Evolutionary conservation across 2,329 filamentous ascomycete genomes (phyloP), one percentile per base, ranked within the genome.

Genomic region (Talaromyces sp.): DNA sequence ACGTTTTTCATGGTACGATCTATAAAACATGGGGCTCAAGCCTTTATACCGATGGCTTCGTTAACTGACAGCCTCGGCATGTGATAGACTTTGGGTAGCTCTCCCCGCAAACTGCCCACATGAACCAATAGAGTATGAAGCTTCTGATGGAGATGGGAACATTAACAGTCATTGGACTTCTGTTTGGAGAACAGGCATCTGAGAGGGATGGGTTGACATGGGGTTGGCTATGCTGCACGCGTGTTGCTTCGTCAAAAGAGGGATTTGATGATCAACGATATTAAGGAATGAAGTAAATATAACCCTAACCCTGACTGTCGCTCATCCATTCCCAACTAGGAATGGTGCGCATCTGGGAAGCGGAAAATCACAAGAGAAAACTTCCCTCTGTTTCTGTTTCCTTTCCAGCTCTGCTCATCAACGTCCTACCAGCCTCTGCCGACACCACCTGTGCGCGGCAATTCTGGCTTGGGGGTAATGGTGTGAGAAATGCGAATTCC

Each of bases 401-500:
- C 48, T 52, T 39, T 17, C 48, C 22, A 35, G 31, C 48, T 28
- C 22, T 52, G n/a, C 19, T 46, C 43, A 13, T 25, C 48, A 52
- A 28, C 48, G 13, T 17, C 45, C 55, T 28, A 5, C 11, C 21
- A 56, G 22, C 33, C 31, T 45, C 40, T n/a, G 22, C 33, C 43
- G 28, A 25, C 46, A 58, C 46, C 25, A 39, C 22, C n/a, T 33
- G 36, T 48, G 54, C 51, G 48, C 48, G 55, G 55, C 58, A 58
- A 57, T 36, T 45, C 46, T 39, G 41, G 43, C n/a, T 46, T 56
- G 22, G 57, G 45, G 36, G 33, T 28, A 52, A 50, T 61, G 59
- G 46, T 61, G 35, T 60, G 46, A 59, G 59, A 39, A 59, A 62
- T 62, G 60, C 35, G 37, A 57, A 55, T 39, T 36, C 51, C 17